Evolutionary conservation across 768 basidiomycete genomes (phyloP).

Genomic region (Phanerodontia chrysosporium): DNA sequence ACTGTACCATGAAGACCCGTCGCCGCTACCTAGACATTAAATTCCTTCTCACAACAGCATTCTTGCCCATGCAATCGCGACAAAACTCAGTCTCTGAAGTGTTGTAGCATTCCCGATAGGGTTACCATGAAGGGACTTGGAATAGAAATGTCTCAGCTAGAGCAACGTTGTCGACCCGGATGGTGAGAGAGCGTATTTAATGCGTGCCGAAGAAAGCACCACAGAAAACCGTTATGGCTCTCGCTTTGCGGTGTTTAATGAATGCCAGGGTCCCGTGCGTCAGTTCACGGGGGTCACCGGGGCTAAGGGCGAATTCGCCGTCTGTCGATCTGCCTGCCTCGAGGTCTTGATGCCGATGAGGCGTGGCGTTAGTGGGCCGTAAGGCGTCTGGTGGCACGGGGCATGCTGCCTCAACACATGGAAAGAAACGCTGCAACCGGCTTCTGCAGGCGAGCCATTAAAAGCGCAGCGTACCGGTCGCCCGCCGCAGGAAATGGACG

Average conservation of each 20-base stretch:
- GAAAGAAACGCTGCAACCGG: not conserved
- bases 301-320: not conserved
- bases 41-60: slow-evolving; percentile 29
- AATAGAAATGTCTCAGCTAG: not conserved
- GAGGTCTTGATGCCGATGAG: not conserved
- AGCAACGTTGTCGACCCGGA: not conserved
- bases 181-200: not conserved
- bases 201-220: not conserved
- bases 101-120: not conserved
- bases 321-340: not conserved
- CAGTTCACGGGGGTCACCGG: not conserved
- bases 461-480: not conserved
- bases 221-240: not conserved
- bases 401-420: not conserved
- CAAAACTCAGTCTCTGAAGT: slow-evolving; percentile 34
- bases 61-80: slow-evolving; percentile 49
- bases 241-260: not conserved
- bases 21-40: not conserved
- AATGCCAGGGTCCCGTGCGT: not conserved
- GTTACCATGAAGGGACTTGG: not conserved
- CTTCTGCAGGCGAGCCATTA: not conserved
- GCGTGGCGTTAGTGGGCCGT: not conserved
- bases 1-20: not conserved
- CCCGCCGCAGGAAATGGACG: not conserved
- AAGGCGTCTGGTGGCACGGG: not conserved